Evolutionary conservation across 2,329 filamentous ascomycete genomes (phyloP).

Genomic region (Diaporthe sp.): DNA sequence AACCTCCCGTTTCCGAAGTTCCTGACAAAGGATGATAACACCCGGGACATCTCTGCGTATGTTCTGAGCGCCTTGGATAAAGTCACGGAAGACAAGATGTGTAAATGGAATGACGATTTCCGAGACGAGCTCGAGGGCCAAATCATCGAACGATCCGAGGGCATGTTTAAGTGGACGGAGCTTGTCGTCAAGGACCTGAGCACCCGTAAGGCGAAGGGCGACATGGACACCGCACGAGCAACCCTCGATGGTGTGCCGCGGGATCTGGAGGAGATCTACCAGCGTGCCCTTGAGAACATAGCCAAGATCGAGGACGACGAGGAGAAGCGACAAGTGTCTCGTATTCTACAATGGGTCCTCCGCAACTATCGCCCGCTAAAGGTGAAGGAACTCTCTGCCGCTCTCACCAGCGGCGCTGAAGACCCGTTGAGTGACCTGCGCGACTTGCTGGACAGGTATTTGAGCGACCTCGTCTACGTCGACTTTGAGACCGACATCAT

Average conservation of each 20-base stretch:
- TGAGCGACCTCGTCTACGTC: not conserved
- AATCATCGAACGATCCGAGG: not conserved
- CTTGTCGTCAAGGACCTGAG: conserved; percentile 5
- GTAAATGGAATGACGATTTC: not conserved
- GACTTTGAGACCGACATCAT: not conserved
- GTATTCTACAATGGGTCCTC: not conserved
- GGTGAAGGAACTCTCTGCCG: not conserved
- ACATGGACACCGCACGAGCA: not conserved
- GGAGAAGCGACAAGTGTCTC: not conserved
- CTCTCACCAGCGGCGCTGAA: not conserved
- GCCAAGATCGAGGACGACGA: not conserved
- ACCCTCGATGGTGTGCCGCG: not conserved
- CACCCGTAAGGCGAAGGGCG: not conserved
- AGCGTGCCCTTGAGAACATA: not conserved
- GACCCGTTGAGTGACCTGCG: not conserved
- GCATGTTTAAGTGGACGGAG: conserved; percentile 2
- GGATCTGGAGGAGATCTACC: not conserved
- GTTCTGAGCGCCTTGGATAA: not conserved
- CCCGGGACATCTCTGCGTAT: not conserved
- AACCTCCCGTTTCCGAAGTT: not conserved
- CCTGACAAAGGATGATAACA: not conserved
- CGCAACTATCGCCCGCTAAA: not conserved
- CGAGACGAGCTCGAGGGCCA: not conserved
- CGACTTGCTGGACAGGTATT: not conserved
- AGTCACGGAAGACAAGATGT: not conserved